Conservation (phyloP, 164 flowering plant genomes). For the Saururus chinensis region DNA sequence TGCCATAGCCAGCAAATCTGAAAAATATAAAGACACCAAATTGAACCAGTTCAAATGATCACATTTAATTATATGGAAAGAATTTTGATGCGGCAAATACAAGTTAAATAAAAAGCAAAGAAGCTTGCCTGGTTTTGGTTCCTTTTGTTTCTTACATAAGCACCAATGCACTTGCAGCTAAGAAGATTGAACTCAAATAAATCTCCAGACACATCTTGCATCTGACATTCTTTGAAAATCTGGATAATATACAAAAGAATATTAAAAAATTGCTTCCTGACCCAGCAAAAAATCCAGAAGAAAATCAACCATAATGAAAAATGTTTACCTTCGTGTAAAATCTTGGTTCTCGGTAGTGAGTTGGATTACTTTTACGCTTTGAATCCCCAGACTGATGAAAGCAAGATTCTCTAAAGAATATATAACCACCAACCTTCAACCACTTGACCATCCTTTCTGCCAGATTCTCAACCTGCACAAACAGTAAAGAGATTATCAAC, state of each 20-base stretch:
- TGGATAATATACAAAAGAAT: constrained; percentile 17
- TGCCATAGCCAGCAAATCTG: constrained; percentile 98
- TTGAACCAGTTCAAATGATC: background rate
- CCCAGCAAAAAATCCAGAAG: background rate
- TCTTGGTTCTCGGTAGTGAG: constrained; percentile 88
- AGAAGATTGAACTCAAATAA: constrained; percentile 71
- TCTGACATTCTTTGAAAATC: constrained; percentile 73
- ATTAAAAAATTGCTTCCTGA: too few species aligned
- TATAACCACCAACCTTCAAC: constrained; percentile 84
- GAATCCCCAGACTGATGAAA: constrained; percentile 89
- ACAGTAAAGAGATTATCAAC: background rate
- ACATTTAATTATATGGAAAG: background rate
- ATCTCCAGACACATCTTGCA: constrained; percentile 41
- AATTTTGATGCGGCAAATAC: background rate
- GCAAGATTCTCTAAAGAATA: constrained; percentile 93
- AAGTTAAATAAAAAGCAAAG: background rate
- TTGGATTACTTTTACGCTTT: constrained; percentile 72
- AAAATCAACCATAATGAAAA: background rate
- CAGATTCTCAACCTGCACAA: constrained; percentile 57
- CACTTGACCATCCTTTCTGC: constrained; percentile 72
- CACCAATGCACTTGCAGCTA: constrained; percentile 84
- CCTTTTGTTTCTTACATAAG: constrained; percentile 84
- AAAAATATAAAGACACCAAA: constrained; percentile 5
- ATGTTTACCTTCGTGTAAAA: constrained; percentile 74
- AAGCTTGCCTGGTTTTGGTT: constrained; percentile 78